Evolutionary conservation across 2,329 filamentous ascomycete species (phyloP).

Genomic region (Clonostachys byssicola): DNA sequence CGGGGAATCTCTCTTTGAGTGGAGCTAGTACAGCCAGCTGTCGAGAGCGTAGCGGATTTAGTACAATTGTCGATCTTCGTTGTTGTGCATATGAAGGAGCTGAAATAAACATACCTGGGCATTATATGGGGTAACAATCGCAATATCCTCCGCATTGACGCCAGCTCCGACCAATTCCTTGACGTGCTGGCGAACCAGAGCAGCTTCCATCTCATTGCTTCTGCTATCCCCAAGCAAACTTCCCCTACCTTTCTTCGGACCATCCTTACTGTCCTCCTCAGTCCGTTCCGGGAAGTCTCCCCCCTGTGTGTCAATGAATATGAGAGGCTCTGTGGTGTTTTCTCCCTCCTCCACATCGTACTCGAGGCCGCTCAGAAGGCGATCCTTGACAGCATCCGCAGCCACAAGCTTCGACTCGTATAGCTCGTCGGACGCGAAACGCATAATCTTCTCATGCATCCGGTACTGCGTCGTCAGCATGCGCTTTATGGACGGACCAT

Average conservation of each 20-base stretch:
- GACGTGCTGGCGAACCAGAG: slow-evolving; percentile 76
- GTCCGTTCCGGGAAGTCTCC: slow-evolving; percentile 83
- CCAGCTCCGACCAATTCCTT: slow-evolving; percentile 72
- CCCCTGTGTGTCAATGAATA: slow-evolving; percentile 96
- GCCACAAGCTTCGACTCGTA: slow-evolving; percentile 82
- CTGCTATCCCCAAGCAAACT: slow-evolving; percentile 61
- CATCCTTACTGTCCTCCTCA: slow-evolving; percentile 62
- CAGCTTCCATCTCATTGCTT: slow-evolving; percentile 87
- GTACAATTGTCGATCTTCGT: background rate
- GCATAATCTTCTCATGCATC: slow-evolving; percentile 96
- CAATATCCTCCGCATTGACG: slow-evolving; percentile 78
- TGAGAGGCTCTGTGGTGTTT: slow-evolving; percentile 79
- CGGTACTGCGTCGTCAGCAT: slow-evolving; percentile 98
- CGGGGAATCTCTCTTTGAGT: slow-evolving; percentile 77
- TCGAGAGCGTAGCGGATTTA: background rate
- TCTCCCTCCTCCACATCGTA: slow-evolving; percentile 78
- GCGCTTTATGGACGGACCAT: slow-evolving; percentile 80
- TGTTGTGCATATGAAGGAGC: background rate
- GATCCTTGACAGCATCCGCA: slow-evolving; percentile 69
- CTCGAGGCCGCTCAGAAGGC: slow-evolving; percentile 72
- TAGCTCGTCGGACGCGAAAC: slow-evolving; percentile 83
- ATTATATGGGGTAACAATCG: slow-evolving; percentile 94
- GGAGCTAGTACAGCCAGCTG: slow-evolving; percentile 74
- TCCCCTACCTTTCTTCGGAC: slow-evolving; percentile 36
- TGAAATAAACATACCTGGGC: slow-evolving; percentile 59